Base-by-base conservation (phyloP, 805 yeast species). In the Saturnispora halmiae region DNA sequence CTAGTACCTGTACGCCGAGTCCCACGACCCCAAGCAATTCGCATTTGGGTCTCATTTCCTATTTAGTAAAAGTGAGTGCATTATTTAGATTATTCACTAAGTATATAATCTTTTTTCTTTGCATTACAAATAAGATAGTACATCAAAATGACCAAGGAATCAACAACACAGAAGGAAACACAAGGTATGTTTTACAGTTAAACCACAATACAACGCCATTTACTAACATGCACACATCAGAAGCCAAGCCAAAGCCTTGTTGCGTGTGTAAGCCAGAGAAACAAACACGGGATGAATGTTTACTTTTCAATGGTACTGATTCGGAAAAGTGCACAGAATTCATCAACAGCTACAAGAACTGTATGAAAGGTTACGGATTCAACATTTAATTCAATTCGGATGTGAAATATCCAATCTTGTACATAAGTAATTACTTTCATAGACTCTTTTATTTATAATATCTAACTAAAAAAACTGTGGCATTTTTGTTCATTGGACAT, bases 361-460 rank as follows among this genome's bases (percentile, higher is more conserved):
- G 98, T 65, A 90, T 90, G 98, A 79, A 79, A 55, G 86, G 94
- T 15, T 90, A 64, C 59, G 98, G 98, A 0, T 90, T 90, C 61
- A 73, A 70, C 34, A 59, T 68, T 36, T 51, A 67, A 60, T 11
- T 10, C 21, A 20, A 6, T 13, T 19, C 9, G 11, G 10, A 10
- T 21, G 11, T 14, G 13, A 20, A 33, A 16, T 18, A 14, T 6
- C 8, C 4, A 6, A 7, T 15, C 11, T 15, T 31, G 19, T 15
- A 14, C 21, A 18, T 18, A 15, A n/a, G n/a, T n/a, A n/a, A n/a
- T n/a, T n/a, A n/a, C n/a, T 10, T 11, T 13, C 11, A 28, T 13
- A 20, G 19, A 13, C 8, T 27, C 16, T 11, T 6, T 6, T 19
- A 6, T 13, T 27, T 7, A 24, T 24, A 24, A 24, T 7, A 33